Percentiles rank a stretch among this genome's conserved stretches.
Conservation (phyloP, 495 filamentous ascomycete species). For the Diplogelasinospora grovesii region DNA sequence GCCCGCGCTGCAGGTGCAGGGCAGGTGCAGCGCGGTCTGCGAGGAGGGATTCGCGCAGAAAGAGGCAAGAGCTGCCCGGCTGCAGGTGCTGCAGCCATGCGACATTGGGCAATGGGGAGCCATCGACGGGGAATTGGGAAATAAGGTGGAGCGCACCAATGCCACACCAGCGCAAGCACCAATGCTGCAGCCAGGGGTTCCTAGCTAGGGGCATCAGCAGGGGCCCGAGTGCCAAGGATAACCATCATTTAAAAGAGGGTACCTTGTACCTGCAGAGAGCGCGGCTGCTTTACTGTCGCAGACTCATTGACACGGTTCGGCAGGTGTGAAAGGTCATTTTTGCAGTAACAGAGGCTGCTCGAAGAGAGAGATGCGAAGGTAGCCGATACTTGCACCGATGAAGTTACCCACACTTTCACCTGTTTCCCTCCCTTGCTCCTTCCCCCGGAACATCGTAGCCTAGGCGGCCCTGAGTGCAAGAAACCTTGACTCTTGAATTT, state of each 20-base stretch:
- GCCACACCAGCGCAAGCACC: constrained; percentile 10
- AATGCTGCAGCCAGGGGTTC: constrained; percentile 16
- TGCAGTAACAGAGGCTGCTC: background rate
- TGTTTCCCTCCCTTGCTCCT: background rate
- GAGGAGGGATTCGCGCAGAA: too few species aligned
- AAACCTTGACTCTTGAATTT: background rate
- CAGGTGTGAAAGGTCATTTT: background rate
- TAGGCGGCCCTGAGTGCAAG: background rate
- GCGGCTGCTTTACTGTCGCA: background rate
- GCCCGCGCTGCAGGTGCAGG: too few species aligned
- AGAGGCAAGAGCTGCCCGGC: too few species aligned
- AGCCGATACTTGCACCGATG: background rate
- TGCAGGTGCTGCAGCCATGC: background rate
- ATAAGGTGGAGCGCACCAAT: constrained; percentile 23
- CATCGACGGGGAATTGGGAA: constrained; percentile 21
- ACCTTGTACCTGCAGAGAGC: constrained; percentile 4
- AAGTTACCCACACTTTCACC: background rate
- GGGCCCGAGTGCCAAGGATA: constrained; percentile 15
- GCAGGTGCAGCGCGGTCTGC: too few species aligned
- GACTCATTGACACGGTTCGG: background rate
- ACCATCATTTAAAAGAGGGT: constrained; percentile 16
- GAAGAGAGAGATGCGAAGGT: background rate
- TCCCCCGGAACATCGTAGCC: constrained; percentile 4
- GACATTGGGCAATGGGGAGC: constrained; percentile 2
- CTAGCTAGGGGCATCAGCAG: constrained; percentile 20